Base-by-base conservation (phyloP, 2,329 filamentous ascomycete genomes). In the Aspergillus uvarum region DNA sequence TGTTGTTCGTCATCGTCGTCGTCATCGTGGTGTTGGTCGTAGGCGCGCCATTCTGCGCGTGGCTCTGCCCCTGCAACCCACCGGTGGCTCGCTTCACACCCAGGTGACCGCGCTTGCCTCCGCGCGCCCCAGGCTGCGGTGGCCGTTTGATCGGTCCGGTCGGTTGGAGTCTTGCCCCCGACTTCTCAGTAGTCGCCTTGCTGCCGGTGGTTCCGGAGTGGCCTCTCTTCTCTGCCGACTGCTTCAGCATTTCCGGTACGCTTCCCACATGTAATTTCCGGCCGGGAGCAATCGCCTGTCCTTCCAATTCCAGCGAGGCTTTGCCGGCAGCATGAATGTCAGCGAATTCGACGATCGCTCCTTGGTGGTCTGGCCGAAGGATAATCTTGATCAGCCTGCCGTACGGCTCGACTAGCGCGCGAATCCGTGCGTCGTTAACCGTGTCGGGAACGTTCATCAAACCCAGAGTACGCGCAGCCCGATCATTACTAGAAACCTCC, bases 401-500 rank as follows among this genome's bases (percentile, higher is more conserved):
- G 49, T 88, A 83, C 1, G 86, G 83, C 67, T 92, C 89, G 8
- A 90, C 87, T 2, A 96, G 79, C 0, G 87, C 83, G 49, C 86
- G 86, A 57, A 99, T 86, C 31, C 93, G 91, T 1, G 90, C 87
- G 69, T 96, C 91, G 65, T 96, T 97, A 69, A 98, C 86, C 0
- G 93, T 98, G 70, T 98, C 95, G 0, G 95, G 92, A 1, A 99
- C 81, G 63, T 93, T 89, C 77, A 97, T 85, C 29, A 99, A 80
- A 10, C 89, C 89, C 53, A 98, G 83, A 0, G 91, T 95, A 55
- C 92, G 87, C 53, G 87, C 85, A 31, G 81, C 82, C 7, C 78
- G 75, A 0, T 82, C 80, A 24, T 70, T 65, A 59, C 79, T 74
- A 0, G 72, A 56, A 70, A 78, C 81, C 31, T 73, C 68, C 35